Evolutionary conservation across 169 alveolate genomes (phyloP), one percentile per base, ranked within the genome.

Genomic region (Plasmodium gallinaceum): DNA sequence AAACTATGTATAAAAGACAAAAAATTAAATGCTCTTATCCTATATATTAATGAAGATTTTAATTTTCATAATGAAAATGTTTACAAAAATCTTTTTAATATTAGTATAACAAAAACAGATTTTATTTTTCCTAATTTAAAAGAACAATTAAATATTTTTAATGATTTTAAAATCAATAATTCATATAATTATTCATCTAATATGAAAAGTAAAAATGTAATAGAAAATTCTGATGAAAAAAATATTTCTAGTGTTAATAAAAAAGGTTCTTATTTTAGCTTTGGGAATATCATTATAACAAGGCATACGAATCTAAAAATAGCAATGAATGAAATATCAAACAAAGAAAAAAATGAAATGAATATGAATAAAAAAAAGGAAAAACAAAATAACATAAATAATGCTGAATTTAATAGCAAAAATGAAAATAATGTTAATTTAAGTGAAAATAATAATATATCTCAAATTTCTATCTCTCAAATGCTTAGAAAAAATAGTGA

Each of bases 231-330:
- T n/a, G 24, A 8, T 6, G 7, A 39, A 42, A 39, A 8, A 12
- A 26, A 54, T 0, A 12, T 54, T 0, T 16, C 4, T 54, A 22
- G 22, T 10, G 14, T 16, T 16, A 54, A 54, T 54, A 18, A 54
- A 54, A 16, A 16, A 2, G 8, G 16, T 16, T 16, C 64, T 37
- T 74, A 32, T 32, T 32, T 32, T 4, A 22, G 62, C 24, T 62
- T 26, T 37, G 91, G 91, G 57, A 83, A 58, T n/a, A 83, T 83
- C 32, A 66, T 83, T 18, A 70, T 83, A 52, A 83, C 91, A 61
- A 83, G 91, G 54, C 91, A 83, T 20, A 83, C n/a, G 16, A 83
- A 83, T 46, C 57, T 83, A 48, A 54, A 70, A 57, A 43, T 83
- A 46, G 91, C 86, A 54, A 83, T 83, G 91, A 12, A 73, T 0